A percentile compares a stretch with the other conserved stretches of the same genome.
Evolutionary conservation across 2,329 filamentous ascomycete species (phyloP).

Genomic region (Nemania sp.): DNA sequence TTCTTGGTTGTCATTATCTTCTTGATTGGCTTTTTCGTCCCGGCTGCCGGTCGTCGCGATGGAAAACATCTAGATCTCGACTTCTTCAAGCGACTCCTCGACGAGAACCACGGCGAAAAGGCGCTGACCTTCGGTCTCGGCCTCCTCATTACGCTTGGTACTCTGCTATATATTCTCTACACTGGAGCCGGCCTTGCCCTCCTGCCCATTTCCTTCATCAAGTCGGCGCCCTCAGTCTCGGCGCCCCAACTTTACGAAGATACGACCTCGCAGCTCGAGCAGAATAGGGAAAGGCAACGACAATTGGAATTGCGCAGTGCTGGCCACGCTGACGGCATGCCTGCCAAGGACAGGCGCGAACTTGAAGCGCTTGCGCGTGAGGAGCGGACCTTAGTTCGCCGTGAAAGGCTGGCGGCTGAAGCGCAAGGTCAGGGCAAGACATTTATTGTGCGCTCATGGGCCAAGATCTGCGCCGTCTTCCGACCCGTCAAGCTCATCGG

Average conservation of each 20-base stretch:
- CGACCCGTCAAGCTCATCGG: conserved; percentile 86
- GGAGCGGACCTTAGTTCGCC: conserved; percentile 87
- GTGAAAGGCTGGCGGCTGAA: conserved; percentile 84
- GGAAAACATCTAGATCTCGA: conserved; percentile 78
- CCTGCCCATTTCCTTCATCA: conserved; percentile 88
- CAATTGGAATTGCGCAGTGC: conserved; percentile 86
- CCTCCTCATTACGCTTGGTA: conserved; percentile 84
- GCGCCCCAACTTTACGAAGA: conserved; percentile 76
- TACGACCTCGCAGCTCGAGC: conserved; percentile 78
- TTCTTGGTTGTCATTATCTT: conserved; percentile 80
- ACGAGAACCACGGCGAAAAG: conserved; percentile 88
- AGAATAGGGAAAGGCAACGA: conserved; percentile 87
- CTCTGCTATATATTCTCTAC: conserved; percentile 83
- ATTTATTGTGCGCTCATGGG: conserved; percentile 74
- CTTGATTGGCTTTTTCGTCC: conserved; percentile 91
- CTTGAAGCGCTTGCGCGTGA: conserved; percentile 85
- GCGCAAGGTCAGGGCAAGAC: conserved; percentile 76
- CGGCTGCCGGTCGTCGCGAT: conserved; percentile 69
- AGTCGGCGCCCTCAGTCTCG: conserved; percentile 84
- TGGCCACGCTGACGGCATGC: conserved; percentile 73
- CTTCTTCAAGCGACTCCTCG: conserved; percentile 84
- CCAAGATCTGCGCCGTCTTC: conserved; percentile 79
- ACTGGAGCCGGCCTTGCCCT: conserved; percentile 87
- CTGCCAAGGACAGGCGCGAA: conserved; percentile 85
- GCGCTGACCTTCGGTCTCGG: conserved; percentile 88